These are phyloP conservation scores for Rhizopus delemar DNA, from an alignment of 371 early-diverging fungal genomes.

Conservation along the genomic window DNA sequence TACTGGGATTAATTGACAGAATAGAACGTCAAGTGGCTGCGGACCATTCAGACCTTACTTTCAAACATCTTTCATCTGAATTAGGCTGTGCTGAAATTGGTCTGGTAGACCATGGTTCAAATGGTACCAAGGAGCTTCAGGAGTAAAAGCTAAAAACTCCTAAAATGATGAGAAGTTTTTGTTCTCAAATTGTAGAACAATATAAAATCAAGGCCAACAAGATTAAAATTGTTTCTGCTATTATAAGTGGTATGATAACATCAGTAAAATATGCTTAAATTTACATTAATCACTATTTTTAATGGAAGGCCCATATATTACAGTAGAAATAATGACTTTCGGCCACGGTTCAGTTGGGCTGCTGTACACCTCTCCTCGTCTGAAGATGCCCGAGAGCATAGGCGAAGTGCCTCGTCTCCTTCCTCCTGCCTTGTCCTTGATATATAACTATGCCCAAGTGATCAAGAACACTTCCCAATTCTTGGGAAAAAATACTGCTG, in stretches of 20 bases:
- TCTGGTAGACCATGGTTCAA: conserved; percentile 11
- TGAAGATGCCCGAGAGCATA: conserved; percentile 17
- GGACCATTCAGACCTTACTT: conserved; percentile 6
- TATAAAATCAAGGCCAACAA: conserved; percentile 10
- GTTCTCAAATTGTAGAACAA: conserved; percentile 5
- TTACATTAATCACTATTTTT: conserved; percentile 2
- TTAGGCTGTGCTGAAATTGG: conserved; percentile 16
- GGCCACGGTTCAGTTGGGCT: conserved; percentile 13
- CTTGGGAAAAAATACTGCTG: conserved; percentile 7
- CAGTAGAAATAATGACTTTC: conserved; percentile 17
- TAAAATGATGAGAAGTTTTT: conserved; percentile 16
- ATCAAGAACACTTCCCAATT: conserved; percentile 16
- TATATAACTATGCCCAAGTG: conserved; percentile 16
- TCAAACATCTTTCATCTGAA: conserved; percentile 7
- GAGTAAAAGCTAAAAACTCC: conserved; percentile 6
- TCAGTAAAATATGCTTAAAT: conserved; percentile 1
- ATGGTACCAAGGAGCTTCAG: conserved; percentile 15
- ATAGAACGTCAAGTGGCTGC: conserved; percentile 1
- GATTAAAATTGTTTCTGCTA: conserved; percentile 11
- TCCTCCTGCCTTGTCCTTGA: conserved; percentile 7
- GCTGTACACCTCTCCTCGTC: conserved; percentile 11
- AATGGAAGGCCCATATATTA: conserved; percentile 16
- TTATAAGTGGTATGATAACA: conserved; percentile 16
- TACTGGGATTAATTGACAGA: conserved; percentile 1
- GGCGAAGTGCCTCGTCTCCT: conserved; percentile 7